Conservation (phyloP, 805 yeast species). For the Kuraishia ogatae region DNA sequence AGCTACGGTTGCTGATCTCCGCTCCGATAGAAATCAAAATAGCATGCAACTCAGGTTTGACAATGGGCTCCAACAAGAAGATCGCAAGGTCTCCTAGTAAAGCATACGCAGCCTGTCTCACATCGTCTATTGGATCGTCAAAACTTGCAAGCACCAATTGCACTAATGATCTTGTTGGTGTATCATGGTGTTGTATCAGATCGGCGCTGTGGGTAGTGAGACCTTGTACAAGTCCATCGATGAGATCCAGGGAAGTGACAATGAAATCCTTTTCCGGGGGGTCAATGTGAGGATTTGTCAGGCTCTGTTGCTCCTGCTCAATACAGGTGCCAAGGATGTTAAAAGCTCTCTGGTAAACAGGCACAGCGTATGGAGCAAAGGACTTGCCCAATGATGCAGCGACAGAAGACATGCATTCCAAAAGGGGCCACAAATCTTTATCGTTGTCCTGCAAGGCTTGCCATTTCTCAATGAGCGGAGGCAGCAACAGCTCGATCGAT, state of each 20-base stretch:
- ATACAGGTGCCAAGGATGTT: slow-evolving; percentile 63
- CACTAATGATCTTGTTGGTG: slow-evolving; percentile 34
- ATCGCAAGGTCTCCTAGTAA: slow-evolving; percentile 84
- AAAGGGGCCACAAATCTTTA: slow-evolving; percentile 79
- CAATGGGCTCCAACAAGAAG: slow-evolving; percentile 34
- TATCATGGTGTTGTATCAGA: slow-evolving; percentile 31
- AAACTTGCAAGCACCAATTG: slow-evolving; percentile 59
- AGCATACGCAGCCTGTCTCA: slow-evolving; percentile 90
- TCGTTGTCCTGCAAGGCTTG: slow-evolving; percentile 65
- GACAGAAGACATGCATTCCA: slow-evolving; percentile 88
- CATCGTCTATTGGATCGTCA: slow-evolving; percentile 73
- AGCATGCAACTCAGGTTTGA: slow-evolving; percentile 38
- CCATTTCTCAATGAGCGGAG: slow-evolving; percentile 84
- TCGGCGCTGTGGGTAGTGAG: slow-evolving; percentile 55
- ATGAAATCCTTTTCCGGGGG: slow-evolving; percentile 87
- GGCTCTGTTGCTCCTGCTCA: slow-evolving; percentile 53
- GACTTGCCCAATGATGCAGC: slow-evolving; percentile 80
- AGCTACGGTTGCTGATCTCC: slow-evolving; percentile 50
- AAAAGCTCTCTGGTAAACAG: slow-evolving; percentile 74
- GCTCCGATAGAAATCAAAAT: slow-evolving; percentile 59
- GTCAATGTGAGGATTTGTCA: slow-evolving; percentile 55
- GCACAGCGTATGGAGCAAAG: slow-evolving; percentile 84
- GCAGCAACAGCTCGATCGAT: slow-evolving; percentile 56
- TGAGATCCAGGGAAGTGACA: slow-evolving; percentile 79
- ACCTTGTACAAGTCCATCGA: slow-evolving; percentile 93